Percentiles rank a stretch among this genome's conserved stretches.
Conservation (phyloP, 2,329 filamentous ascomycete genomes). For the Penicillium occitanis region DNA sequence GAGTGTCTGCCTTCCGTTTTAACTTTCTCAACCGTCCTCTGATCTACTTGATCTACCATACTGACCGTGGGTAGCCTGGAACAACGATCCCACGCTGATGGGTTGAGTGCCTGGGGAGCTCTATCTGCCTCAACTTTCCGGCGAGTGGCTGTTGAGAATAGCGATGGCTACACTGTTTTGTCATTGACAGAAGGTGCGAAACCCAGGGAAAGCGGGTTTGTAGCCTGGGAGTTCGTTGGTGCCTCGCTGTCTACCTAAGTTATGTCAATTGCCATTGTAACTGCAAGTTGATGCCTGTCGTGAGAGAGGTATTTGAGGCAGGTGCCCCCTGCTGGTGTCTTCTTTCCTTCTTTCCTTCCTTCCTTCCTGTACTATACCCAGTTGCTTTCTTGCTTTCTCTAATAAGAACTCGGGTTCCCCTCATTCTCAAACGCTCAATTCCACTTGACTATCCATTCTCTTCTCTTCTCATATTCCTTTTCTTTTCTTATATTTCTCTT, state of each 20-base stretch:
- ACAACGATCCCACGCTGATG: background rate
- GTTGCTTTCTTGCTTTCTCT: background rate
- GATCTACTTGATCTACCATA: background rate
- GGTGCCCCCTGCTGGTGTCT: background rate
- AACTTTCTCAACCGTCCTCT: background rate
- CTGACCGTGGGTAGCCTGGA: conserved; percentile 17
- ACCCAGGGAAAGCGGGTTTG: conserved; percentile 21
- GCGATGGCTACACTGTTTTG: conserved; percentile 40
- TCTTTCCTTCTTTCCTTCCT: conserved; percentile 1
- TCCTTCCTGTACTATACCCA: conserved; percentile 1
- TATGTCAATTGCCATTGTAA: background rate
- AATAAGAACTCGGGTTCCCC: background rate
- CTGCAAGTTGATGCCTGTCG: background rate
- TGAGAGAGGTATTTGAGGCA: background rate
- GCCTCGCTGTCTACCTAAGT: conserved; percentile 9
- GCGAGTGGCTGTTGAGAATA: conserved; percentile 40
- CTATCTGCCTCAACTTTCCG: conserved; percentile 36
- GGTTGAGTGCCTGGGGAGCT: conserved; percentile 34
- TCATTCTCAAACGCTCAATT: background rate
- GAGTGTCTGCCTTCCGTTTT: conserved; percentile 26
- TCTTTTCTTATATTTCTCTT: background rate
- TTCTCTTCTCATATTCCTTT: background rate
- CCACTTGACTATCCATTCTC: background rate
- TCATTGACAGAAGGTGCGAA: conserved; percentile 16
- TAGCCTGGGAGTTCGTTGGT: conserved; percentile 45